Evolutionary conservation across 2,329 filamentous ascomycete species (phyloP).

Genomic region (Cercospora janseana): DNA sequence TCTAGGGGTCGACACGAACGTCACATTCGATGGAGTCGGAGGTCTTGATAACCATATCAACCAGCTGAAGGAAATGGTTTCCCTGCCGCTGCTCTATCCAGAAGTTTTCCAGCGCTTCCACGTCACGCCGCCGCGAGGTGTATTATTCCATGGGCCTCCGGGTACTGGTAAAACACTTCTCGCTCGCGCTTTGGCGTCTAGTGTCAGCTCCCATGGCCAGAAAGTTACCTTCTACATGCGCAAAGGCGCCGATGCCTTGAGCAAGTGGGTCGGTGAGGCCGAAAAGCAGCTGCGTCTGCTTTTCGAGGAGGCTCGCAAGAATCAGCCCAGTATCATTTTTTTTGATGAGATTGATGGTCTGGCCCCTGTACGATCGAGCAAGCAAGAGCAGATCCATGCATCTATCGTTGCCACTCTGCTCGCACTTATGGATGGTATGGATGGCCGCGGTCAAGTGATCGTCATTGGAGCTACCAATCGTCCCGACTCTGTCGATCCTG

Average conservation of each 20-base stretch:
- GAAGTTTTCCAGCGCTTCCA: conserved; percentile 90
- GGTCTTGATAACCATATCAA: conserved; percentile 92
- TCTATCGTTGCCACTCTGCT: conserved; percentile 95
- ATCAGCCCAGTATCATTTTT: conserved; percentile 98
- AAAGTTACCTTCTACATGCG: conserved; percentile 99
- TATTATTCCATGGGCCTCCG: conserved; percentile 93
- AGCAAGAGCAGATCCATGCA: conserved; percentile 97
- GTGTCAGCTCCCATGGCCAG: conserved; percentile 79
- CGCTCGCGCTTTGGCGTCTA: conserved; percentile 86
- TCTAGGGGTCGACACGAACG: conserved; percentile 84
- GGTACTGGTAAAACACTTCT: conserved; percentile 98
- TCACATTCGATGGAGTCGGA: conserved; percentile 92
- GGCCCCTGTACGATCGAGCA: conserved; percentile 92
- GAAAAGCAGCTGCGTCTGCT: conserved; percentile 90
- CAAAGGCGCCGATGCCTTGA: conserved; percentile 94
- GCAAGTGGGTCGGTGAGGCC: conserved; percentile 98
- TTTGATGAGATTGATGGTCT: conserved; percentile 98
- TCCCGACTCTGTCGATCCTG: conserved; percentile 93
- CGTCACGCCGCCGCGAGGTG: conserved; percentile 89
- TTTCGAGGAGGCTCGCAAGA: conserved; percentile 93
- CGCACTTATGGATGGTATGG: conserved; percentile 96
- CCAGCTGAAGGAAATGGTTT: conserved; percentile 98
- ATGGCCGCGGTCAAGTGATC: conserved; percentile 95
- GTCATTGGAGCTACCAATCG: conserved; percentile 98
- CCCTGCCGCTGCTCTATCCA: conserved; percentile 87